A percentile compares a stretch with the other conserved stretches of the same genome.
Conservation (phyloP, 139 green algal species). For the Coelastrella sp. region DNA sequence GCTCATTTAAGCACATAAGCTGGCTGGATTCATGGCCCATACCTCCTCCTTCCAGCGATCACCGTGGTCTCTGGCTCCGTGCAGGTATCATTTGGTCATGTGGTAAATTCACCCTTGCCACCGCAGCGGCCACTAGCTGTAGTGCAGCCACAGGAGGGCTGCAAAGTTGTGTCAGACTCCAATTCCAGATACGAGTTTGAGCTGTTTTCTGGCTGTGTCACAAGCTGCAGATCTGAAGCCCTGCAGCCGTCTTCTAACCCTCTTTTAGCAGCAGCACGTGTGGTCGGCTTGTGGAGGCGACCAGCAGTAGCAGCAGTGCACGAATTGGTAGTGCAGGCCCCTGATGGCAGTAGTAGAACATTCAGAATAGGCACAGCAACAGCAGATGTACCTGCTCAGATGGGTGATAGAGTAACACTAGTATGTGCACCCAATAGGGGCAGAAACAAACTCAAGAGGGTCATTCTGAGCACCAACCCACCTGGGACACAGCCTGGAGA, state of each 20-base stretch:
- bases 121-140: conserved; percentile 80
- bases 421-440: conserved; percentile 72
- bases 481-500: conserved; percentile 83
- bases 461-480: conserved; percentile 68
- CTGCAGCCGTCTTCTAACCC: conserved; percentile 61
- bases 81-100: conserved; percentile 80
- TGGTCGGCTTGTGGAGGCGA: conserved; percentile 61
- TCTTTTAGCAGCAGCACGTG: conserved; percentile 59
- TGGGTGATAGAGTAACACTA: conserved; percentile 83
- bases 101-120: conserved; percentile 79
- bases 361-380: conserved; percentile 85
- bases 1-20: no score
- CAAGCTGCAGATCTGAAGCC: conserved; percentile 68
- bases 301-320: conserved; percentile 79
- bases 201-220: conserved; percentile 80
- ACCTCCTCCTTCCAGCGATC: not conserved
- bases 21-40: not conserved
- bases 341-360: conserved; percentile 75
- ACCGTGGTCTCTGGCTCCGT: not conserved
- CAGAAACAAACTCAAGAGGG: conserved; percentile 39
- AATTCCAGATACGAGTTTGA: conserved; percentile 87
- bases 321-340: conserved; percentile 77
- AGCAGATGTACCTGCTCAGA: conserved; percentile 82
- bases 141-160: conserved; percentile 90
- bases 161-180: conserved; percentile 77